A percentile compares a stretch with the other conserved stretches of the same genome.
These are phyloP conservation scores for Candida suzukii DNA, from an alignment of 805 yeast genomes.

Conservation along the genomic window DNA sequence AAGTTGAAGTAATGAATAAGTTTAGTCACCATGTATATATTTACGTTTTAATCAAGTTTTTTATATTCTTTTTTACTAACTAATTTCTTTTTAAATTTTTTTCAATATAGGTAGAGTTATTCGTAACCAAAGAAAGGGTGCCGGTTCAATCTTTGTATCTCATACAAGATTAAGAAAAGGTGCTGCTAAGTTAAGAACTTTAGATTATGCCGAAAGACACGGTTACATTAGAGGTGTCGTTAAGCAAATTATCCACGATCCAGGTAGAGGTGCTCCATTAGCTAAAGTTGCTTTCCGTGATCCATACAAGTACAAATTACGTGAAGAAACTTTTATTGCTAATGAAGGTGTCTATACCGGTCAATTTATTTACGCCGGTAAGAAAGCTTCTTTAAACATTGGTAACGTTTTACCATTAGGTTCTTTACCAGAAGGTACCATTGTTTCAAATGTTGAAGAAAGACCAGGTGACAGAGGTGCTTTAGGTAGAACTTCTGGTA, in stretches of 20 bases:
- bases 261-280: constrained; percentile 99
- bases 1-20: too few species aligned
- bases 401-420: constrained; percentile 98
- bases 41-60: neutral
- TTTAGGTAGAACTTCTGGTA: constrained; percentile 98
- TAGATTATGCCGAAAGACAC: constrained; percentile 98
- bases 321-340: constrained; percentile 98
- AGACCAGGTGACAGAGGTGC: constrained; percentile 99
- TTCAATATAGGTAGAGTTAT: constrained; percentile 92
- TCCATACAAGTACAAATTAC: constrained; percentile 97
- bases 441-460: constrained; percentile 96
- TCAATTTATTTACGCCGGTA: constrained; percentile 98
- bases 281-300: constrained; percentile 99
- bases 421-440: constrained; percentile 98
- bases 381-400: constrained; percentile 92
- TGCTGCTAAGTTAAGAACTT: constrained; percentile 99
- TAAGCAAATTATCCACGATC: constrained; percentile 97
- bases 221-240: constrained; percentile 99
- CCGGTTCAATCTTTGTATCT: constrained; percentile 99
- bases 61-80: neutral
- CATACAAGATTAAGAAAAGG: constrained; percentile 99
- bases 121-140: constrained; percentile 99
- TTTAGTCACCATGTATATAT: too few species aligned
- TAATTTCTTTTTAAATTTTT: constrained; percentile 1
- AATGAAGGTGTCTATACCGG: constrained; percentile 99